Percentiles rank a stretch among this genome's conserved stretches.
Evolutionary conservation across 1,139 yeast species (phyloP).

Genomic region (Kazachstania sp.): DNA sequence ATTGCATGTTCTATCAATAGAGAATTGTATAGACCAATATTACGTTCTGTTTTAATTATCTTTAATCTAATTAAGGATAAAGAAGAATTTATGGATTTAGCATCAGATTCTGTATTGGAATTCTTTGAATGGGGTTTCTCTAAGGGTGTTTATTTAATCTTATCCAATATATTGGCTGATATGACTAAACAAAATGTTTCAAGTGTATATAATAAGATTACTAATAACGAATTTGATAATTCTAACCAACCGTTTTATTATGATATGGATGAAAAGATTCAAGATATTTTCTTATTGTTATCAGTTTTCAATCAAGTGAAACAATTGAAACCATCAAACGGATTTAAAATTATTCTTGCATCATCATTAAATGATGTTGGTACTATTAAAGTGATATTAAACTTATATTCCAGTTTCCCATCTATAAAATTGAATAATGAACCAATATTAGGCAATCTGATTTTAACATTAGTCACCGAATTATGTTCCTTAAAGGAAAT

Average conservation of each 20-base stretch:
- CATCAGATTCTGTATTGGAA: slow-evolving; percentile 45
- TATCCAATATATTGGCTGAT: slow-evolving; percentile 52
- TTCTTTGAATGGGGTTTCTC: slow-evolving; percentile 53
- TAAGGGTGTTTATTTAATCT: slow-evolving; percentile 47
- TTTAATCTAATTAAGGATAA: slow-evolving; percentile 40
- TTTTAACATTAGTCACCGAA: slow-evolving; percentile 63
- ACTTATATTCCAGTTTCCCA: slow-evolving; percentile 62
- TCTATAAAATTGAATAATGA: slow-evolving; percentile 53
- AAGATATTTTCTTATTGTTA: slow-evolving; percentile 56
- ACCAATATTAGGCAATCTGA: slow-evolving; percentile 61
- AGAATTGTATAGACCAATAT: slow-evolving; percentile 48
- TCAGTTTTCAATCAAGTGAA: slow-evolving; percentile 55
- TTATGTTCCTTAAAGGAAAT: slow-evolving; percentile 53
- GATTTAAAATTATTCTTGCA: slow-evolving; percentile 46
- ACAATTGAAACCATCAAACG: slow-evolving; percentile 41
- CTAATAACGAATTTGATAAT: slow-evolving; percentile 16
- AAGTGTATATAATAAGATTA: slow-evolving; percentile 22
- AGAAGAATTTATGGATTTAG: slow-evolving; percentile 38
- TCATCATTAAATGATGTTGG: slow-evolving; percentile 49
- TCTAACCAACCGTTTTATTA: not conserved
- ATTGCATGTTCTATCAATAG: slow-evolving; percentile 34
- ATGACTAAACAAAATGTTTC: slow-evolving; percentile 25
- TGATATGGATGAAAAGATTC: slow-evolving; percentile 38
- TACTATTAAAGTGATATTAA: slow-evolving; percentile 53
- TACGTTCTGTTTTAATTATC: slow-evolving; percentile 48